Evolutionary conservation across 164 flowering plant genomes (phyloP).

Genomic region (Magnolia sinica): DNA sequence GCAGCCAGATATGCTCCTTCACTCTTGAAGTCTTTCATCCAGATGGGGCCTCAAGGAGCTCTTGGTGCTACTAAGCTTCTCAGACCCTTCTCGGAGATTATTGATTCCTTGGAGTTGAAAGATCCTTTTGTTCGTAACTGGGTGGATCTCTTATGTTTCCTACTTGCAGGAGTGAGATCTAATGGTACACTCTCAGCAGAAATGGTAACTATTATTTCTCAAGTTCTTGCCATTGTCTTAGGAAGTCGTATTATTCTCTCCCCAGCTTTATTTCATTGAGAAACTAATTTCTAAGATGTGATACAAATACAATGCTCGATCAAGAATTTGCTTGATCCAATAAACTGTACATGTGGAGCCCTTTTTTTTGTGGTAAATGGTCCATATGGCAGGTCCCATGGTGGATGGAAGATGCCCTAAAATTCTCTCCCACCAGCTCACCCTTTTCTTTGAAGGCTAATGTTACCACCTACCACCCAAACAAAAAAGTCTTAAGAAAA

Average conservation of each 20-base stretch:
- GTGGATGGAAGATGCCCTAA: no score
- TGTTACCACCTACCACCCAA: no score
- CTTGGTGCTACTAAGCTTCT: conserved; percentile 92
- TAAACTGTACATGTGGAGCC: no score
- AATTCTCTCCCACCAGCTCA: no score
- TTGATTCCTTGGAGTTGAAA: conserved; percentile 76
- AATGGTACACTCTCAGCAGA: conserved; percentile 93
- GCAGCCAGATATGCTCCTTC: conserved; percentile 90
- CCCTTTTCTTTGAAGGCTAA: no score
- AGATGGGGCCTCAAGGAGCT: conserved; percentile 96
- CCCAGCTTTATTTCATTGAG: not conserved
- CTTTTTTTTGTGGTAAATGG: no score
- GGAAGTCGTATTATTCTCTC: not conserved
- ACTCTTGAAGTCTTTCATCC: conserved; percentile 69
- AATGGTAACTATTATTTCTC: conserved; percentile 56
- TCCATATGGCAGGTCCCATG: no score
- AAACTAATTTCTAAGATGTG: not conserved
- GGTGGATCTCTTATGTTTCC: conserved; percentile 84
- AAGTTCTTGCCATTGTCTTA: not conserved
- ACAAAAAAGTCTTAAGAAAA: no score
- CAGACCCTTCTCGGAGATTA: conserved; percentile 80
- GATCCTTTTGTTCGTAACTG: conserved; percentile 88
- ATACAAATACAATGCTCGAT: no score
- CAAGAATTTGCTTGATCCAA: no score
- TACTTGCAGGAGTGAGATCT: conserved; percentile 95